A percentile compares a stretch with the other conserved stretches of the same genome.
These are phyloP conservation scores for Pythium chondricola DNA, from an alignment of 352 stramenopile genomes.

Conservation along the genomic window DNA sequence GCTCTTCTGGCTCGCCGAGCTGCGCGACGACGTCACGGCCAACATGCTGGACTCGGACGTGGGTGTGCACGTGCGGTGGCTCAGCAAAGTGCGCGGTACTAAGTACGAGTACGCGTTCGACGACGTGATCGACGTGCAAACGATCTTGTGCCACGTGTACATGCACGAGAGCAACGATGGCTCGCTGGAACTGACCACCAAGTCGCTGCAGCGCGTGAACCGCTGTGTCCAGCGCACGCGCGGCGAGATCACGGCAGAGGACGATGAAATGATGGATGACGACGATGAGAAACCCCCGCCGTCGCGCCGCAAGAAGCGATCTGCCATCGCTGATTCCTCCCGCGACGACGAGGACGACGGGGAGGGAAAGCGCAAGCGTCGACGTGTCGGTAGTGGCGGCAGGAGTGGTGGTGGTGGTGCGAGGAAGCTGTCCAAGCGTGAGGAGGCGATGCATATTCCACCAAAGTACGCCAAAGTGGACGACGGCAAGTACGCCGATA, in stretches of 20 bases:
- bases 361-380: background rate
- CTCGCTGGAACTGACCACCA: conserved; percentile 49
- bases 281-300: conserved; percentile 56
- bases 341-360: conserved; percentile 17
- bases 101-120: conserved; percentile 53
- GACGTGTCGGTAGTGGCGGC: conserved; percentile 2
- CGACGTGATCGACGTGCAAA: conserved; percentile 51
- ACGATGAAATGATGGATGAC: conserved; percentile 27
- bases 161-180: conserved; percentile 33
- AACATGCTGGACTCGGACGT: conserved; percentile 54
- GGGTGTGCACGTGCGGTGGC: conserved; percentile 52
- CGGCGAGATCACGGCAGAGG: conserved; percentile 19
- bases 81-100: conserved; percentile 30
- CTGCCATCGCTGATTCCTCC: background rate
- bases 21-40: conserved; percentile 72
- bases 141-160: conserved; percentile 71
- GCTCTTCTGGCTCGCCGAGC: conserved; percentile 62
- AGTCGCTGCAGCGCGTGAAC: conserved; percentile 47
- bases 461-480: conserved; percentile 44
- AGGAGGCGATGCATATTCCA: conserved; percentile 40
- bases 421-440: conserved; percentile 36
- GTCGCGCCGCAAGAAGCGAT: conserved; percentile 21
- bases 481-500: conserved; percentile 46
- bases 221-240: conserved; percentile 36
- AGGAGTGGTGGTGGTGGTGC: background rate